phyloP scores from a whole-genome alignment of 495 filamentous ascomycete species.

The Podospora sp. region DNA sequence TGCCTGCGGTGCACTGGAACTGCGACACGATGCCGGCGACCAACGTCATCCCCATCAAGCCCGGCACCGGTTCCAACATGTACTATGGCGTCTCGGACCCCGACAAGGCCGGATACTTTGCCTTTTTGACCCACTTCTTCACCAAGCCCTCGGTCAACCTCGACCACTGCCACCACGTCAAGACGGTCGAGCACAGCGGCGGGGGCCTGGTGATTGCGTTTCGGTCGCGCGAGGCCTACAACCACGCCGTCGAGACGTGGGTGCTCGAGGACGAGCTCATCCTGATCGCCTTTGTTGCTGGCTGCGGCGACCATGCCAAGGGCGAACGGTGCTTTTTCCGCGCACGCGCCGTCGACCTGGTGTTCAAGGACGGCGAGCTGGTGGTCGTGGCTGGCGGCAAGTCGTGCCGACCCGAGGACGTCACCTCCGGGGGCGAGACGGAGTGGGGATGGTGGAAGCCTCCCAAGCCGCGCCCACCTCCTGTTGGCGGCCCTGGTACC shows the following conservation, averaged over 20 bases:
- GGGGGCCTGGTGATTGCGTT: neutral
- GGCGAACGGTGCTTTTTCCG: slow-evolving; percentile 18
- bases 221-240: slow-evolving; percentile 5
- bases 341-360: neutral
- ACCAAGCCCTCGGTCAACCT: slow-evolving; percentile 18
- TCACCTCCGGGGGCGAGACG: slow-evolving; percentile 17
- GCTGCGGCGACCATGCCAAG: slow-evolving; percentile 12
- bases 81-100: slow-evolving; percentile 15
- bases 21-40: slow-evolving; percentile 7
- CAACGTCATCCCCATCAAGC: slow-evolving; percentile 9
- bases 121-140: slow-evolving; percentile 15
- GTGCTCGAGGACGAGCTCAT: slow-evolving; percentile 9
- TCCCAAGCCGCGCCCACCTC: neutral
- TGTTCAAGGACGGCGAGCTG: slow-evolving; percentile 8
- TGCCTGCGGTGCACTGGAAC: slow-evolving; percentile 11
- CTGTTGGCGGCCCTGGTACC: neutral
- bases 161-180: slow-evolving; percentile 16
- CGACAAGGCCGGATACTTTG: slow-evolving; percentile 7
- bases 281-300: slow-evolving; percentile 6
- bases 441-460: slow-evolving; percentile 17
- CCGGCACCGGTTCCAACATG: slow-evolving; percentile 4
- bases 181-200: slow-evolving; percentile 14
- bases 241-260: slow-evolving; percentile 10
- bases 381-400: slow-evolving; percentile 3
- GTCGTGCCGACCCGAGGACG: slow-evolving; percentile 13